Base-by-base conservation (phyloP, 768 basidiomycete genomes). In the Suillus paluster region DNA sequence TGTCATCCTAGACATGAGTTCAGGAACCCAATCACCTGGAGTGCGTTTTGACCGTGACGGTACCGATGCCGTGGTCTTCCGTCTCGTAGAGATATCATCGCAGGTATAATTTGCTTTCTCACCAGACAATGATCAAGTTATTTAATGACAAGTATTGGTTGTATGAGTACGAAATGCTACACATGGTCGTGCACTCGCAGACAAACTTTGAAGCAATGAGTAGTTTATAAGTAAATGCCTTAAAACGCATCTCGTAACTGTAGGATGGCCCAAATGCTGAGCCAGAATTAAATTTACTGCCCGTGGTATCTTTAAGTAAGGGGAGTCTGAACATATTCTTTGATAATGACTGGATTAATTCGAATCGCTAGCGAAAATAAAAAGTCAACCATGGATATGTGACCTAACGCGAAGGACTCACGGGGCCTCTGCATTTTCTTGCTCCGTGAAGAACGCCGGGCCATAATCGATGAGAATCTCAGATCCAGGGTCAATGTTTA, bases 401-500 rank as follows among this genome's bases (percentile, higher is more conserved):
- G 53, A 54, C 34, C 12, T n/a, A 14, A 34, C 12, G 12, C 6
- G 12, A n/a, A 38, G 21, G 54, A 39, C 17, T 25, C 38, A 27
- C 17, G 38, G 12, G 38, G 36, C 23, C 10, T 39, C 25, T 11
- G 23, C 33, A 27, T 19, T 19, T 17, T 6, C 8, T 39, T 27
- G 17, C 23, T 15, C 17, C 6, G 54, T 34, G 62, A 86, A 86
- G 65, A 87, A 86, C 6, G 66, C 66, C 0, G 78, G 70, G 0
- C 88, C 88, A 63, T 90, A 90, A 64, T 89, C 74, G 61, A 89
- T 81, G 39, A 85, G 73, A 3, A 89, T 65, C 63, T 89, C 86
- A 9, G 80, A 76, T 3, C 81, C 83, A 2, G 75, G 67, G 23
- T 71, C 60, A 4, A 86, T 71, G 15, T 69, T 62, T n/a, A 73